Conservation (phyloP, 2,329 filamentous ascomycete genomes). For the Pochonia chlamydosporia region DNA sequence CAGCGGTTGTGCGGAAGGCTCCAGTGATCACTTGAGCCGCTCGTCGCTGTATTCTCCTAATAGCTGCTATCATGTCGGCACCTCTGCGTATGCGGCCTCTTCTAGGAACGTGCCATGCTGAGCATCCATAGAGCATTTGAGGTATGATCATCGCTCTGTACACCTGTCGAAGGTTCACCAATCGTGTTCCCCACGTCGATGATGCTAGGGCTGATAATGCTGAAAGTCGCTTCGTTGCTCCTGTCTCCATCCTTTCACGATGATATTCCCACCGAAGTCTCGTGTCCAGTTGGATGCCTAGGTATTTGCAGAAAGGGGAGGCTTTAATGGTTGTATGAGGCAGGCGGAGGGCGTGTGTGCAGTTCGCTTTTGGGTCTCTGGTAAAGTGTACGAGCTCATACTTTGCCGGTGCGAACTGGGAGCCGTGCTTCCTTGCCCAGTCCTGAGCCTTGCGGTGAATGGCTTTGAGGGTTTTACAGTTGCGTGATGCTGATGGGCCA, state of each 20-base stretch:
- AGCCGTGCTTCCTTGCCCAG: background rate
- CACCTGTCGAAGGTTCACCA: conserved; percentile 17
- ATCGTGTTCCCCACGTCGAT: conserved; percentile 16
- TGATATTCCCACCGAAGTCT: conserved; percentile 16
- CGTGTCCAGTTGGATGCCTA: conserved; percentile 12
- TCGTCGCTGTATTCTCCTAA: too few relatives aligned
- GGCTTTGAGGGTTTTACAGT: background rate
- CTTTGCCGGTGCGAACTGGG: background rate
- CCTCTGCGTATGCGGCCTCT: too few relatives aligned
- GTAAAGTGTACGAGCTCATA: background rate
- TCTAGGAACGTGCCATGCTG: conserved; percentile 20
- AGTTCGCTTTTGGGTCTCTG: background rate
- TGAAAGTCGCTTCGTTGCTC: conserved; percentile 13
- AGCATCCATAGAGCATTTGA: conserved; percentile 20
- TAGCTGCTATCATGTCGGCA: too few relatives aligned
- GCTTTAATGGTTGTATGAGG: background rate
- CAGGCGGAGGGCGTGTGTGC: background rate
- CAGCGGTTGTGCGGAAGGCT: conserved; percentile 17
- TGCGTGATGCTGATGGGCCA: background rate
- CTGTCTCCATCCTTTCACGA: conserved; percentile 13
- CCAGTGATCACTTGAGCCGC: conserved; percentile 21
- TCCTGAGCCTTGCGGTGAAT: background rate
- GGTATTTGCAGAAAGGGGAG: background rate
- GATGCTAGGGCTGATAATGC: conserved; percentile 16
- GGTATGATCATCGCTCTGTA: conserved; percentile 18